Base-by-base conservation (phyloP, 306 rosid genomes). In the Sesbania bispinosa region DNA sequence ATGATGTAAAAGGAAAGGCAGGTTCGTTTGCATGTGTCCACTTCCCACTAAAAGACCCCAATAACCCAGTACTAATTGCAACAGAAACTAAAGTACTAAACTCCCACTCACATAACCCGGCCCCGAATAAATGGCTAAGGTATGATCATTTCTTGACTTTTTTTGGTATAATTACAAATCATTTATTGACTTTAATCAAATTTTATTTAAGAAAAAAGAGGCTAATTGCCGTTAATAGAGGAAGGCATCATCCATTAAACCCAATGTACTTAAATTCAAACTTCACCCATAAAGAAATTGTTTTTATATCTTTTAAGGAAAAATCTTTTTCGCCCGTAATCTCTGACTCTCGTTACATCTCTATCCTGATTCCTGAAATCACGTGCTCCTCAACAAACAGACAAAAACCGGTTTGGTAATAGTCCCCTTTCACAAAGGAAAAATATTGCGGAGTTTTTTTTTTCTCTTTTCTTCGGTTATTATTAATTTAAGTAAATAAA, bases 401-500 rank as follows among this genome's bases (percentile, higher is more conserved):
- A 73, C 67, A 74, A 71, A 57, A 52, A 35, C 20, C 32, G 47
- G 62, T 63, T 64, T 1, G 27, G 60, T 35, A 39, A 48, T n/a
- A 35, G 60, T 5, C 19, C 65, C 42, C 57, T 59, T 58, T 52
- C 38, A 14, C 8, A 69, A 57, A 57, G n/a, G 43, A 27, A 39
- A 62, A 13, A 45, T 36, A 74, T 58, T 39, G 48, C 9, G 39
- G 83, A 65, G 24, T 66, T 30, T 67, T 65, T 13, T 67, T 62
- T 70, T 14, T 42, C 33, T 47, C 2, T 48, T 62, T 45, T 19
- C 70, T 66, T 60, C 54, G 57, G 79, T 73, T 33, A 79, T 79
- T 79, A 73, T 79, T 79, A 50, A 48, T 30, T 66, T 67, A 59
- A 69, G 71, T 14, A 77, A 79, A 57, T 64, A 58, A 67, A 82